These are phyloP conservation scores for Turnera subulata DNA, from an alignment of 345 rosid species.

Conservation along the genomic window DNA sequence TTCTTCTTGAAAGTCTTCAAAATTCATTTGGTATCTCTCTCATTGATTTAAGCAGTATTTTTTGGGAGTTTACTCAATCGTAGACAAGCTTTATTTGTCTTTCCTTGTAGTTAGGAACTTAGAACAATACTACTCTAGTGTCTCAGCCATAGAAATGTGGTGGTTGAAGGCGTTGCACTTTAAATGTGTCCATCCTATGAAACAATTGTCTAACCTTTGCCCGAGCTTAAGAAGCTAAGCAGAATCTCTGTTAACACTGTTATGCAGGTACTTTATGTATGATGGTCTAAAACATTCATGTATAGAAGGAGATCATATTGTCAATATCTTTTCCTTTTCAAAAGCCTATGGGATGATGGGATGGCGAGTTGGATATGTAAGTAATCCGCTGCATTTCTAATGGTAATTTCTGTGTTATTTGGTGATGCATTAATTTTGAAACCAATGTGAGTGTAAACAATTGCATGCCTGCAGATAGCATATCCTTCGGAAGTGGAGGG, in stretches of 20 bases:
- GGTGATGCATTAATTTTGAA: background rate
- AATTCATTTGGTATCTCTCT: no score
- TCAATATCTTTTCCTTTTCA: slow-evolving; percentile 94
- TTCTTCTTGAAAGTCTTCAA: no score
- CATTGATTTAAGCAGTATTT: no score
- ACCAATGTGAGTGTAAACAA: background rate
- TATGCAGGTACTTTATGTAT: slow-evolving; percentile 92
- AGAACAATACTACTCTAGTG: no score
- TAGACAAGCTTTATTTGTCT: no score
- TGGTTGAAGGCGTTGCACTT: no score
- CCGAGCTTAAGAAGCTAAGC: slow-evolving; percentile 7
- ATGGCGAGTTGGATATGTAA: slow-evolving; percentile 98
- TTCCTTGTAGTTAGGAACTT: no score
- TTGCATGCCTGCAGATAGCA: slow-evolving; percentile 57
- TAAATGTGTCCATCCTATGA: no score
- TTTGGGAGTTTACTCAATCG: no score
- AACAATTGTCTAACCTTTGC: slow-evolving; percentile 1
- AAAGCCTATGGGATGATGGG: slow-evolving; percentile 99
- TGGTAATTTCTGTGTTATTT: background rate
- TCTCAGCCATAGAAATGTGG: no score
- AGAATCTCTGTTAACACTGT: no score
- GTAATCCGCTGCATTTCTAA: slow-evolving; percentile 16
- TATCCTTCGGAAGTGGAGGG: slow-evolving; percentile 80
- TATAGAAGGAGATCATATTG: slow-evolving; percentile 82
- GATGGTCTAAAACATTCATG: slow-evolving; percentile 85